Evolutionary conservation across 2,329 filamentous ascomycete genomes (phyloP), one percentile per base, ranked within the genome.

Genomic region (Neoascochyta sp.): DNA sequence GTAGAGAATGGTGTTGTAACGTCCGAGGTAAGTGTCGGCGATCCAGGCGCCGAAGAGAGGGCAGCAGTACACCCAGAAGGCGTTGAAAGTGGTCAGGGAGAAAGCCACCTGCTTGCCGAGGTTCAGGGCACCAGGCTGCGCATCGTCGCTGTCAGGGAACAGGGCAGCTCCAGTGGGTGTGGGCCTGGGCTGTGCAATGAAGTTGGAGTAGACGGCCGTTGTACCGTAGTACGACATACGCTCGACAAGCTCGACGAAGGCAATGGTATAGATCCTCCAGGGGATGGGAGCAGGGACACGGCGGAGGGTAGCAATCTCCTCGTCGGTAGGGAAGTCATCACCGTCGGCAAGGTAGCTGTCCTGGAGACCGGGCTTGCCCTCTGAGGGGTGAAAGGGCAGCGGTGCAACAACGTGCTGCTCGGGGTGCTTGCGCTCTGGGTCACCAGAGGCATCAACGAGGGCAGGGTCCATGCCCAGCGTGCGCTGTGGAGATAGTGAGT

Each of bases 21-120:
- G 74, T 32, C 78, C 77, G 10, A 78, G 63, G 53, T 76, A 78
- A 20, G 74, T 70, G 50, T 81, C 77, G 14, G 77, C 75, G 32
- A 80, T 52, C 32, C 76, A 71, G 27, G 75, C 77, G 54, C 75
- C 73, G 14, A 74, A 32, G 19, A 80, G 72, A 3, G 77, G 76
- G n/a, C 73, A 75, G 18, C 75, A 55, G 53, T 75, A 76, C 34
- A 70, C 71, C 69, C 70, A 75, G 57, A 76, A 75, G 38, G 69
- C 64, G 54, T 74, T 75, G 60, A 73, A 73, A 23, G 69, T 73
- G 11, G 64, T 69, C 42, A 75, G 42, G 34, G 65, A 68, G 33
- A 70, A 73, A 13, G 71, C 69, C 39, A 69, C 68, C 30, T 71
- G 68, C 45, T 78, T 68, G 5, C 75, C 75, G 44, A 75, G 57